Percentiles rank a stretch among this genome's conserved stretches.
These are phyloP conservation scores for Fusarium sp. DNA, from an alignment of 2,329 filamentous ascomycete genomes.

Conservation along the genomic window DNA sequence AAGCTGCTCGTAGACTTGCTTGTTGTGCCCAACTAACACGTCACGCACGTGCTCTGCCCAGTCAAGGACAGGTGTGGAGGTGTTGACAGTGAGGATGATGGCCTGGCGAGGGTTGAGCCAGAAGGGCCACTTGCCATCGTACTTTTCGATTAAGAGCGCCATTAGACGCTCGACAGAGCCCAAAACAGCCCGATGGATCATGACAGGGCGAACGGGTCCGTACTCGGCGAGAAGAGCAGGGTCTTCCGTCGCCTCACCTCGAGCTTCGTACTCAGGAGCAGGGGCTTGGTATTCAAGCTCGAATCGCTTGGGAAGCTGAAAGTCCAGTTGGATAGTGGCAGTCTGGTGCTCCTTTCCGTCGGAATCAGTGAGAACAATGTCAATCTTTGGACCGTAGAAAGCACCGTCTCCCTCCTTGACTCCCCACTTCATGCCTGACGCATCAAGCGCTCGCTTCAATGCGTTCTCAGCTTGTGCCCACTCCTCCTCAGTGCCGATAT, in stretches of 20 bases:
- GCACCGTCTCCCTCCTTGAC: slow-evolving; percentile 86
- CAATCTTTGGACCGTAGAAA: slow-evolving; percentile 93
- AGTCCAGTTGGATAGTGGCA: slow-evolving; percentile 89
- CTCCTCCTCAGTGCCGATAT: slow-evolving; percentile 78
- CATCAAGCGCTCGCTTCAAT: slow-evolving; percentile 59
- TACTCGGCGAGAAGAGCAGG: slow-evolving; percentile 59
- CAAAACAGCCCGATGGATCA: slow-evolving; percentile 86
- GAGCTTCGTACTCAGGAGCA: slow-evolving; percentile 69
- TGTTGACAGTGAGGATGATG: slow-evolving; percentile 78
- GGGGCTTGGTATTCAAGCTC: slow-evolving; percentile 79
- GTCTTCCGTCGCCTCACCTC: slow-evolving; percentile 62
- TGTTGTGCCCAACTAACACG: slow-evolving; percentile 60
- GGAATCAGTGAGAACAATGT: slow-evolving; percentile 82
- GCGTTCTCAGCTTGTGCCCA: slow-evolving; percentile 60
- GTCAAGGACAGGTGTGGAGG: slow-evolving; percentile 62
- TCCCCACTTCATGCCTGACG: slow-evolving; percentile 78
- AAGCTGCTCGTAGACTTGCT: slow-evolving; percentile 47
- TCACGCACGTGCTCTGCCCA: slow-evolving; percentile 61
- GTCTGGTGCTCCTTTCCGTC: slow-evolving; percentile 90
- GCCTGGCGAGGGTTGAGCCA: slow-evolving; percentile 87
- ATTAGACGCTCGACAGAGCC: slow-evolving; percentile 87
- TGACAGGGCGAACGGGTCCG: slow-evolving; percentile 75
- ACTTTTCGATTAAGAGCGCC: slow-evolving; percentile 86
- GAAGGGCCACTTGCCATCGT: slow-evolving; percentile 84
- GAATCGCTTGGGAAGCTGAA: slow-evolving; percentile 87